Evolutionary conservation across 2,329 filamentous ascomycete species (phyloP), one percentile per base, ranked within the genome.

Genomic region (Colletotrichum brevisporum): DNA sequence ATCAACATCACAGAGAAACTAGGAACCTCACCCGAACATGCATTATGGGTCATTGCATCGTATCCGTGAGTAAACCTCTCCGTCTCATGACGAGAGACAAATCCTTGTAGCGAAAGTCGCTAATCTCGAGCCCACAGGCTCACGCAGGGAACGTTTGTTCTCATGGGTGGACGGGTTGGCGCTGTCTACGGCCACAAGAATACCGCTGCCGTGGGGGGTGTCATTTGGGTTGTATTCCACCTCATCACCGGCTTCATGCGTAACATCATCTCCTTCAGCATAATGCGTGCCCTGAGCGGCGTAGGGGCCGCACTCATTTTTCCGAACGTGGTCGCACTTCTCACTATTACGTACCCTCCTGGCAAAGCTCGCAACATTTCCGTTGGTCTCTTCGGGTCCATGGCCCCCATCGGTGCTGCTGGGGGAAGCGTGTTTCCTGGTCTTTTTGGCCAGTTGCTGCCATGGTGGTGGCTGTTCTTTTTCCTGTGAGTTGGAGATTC

Each of bases 231-330:
- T 4, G 18, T 59, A 3, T 59, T 50, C 24, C 56, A 59, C 26
- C 24, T 59, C 2, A 59, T 59, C 5, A 48, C 56, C 13, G 56
- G 56, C 6, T 59, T 59, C 56, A 59, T 50, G 56, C 56, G 45
- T 31, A 43, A 27, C 36, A 60, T 60, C 21, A 60, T n/a, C 45
- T 60, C 57, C 9, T n/a, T 60, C 10, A 51, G 45, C 6, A 51
- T 60, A 24, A 39, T 60, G 57, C 45, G 43, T 10, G 57, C 57
- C 16, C 26, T 60, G 1, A 50, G 57, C 27, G 45, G 45, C 26
- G 16, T 60, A 1, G 57, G 57, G 2, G 45, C 26, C 26, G 57
- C 57, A 3, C 41, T 52, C 21, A 41, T 60, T 3, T 50, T 60
- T 24, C 57, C 57, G 3, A 60, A 60, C 24, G 27, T 45, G 12